Evolutionary conservation across 2,329 filamentous ascomycete genomes (phyloP).

Genomic region (Alternaria viburni): DNA sequence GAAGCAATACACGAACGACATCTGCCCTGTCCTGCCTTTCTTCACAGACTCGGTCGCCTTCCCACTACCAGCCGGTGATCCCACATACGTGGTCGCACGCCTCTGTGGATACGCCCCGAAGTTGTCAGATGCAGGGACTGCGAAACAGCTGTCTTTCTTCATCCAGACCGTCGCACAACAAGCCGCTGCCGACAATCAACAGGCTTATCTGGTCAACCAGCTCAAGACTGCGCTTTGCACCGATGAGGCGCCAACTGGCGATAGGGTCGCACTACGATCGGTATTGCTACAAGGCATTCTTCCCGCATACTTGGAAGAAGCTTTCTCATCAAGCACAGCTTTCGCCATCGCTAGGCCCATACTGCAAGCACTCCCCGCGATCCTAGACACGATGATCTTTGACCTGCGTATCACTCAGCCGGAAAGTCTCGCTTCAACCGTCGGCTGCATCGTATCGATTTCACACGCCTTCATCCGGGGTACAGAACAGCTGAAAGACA

Average conservation of each 20-base stretch:
- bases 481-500: slow-evolving; percentile 45
- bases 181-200: slow-evolving; percentile 64
- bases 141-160: slow-evolving; percentile 64
- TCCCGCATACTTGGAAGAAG: slow-evolving; percentile 61
- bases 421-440: slow-evolving; percentile 46
- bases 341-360: slow-evolving; percentile 62
- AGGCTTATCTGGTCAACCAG: slow-evolving; percentile 62
- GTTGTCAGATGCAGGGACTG: slow-evolving; percentile 55
- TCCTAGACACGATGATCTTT: slow-evolving; percentile 54
- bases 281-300: slow-evolving; percentile 62
- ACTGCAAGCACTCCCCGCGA: slow-evolving; percentile 54
- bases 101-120: slow-evolving; percentile 65
- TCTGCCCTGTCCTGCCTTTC: slow-evolving; percentile 63
- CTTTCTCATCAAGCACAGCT: slow-evolving; percentile 53
- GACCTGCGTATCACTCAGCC: slow-evolving; percentile 53
- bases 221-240: slow-evolving; percentile 58
- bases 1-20: slow-evolving; percentile 66
- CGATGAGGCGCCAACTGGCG: slow-evolving; percentile 51
- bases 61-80: slow-evolving; percentile 65
- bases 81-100: slow-evolving; percentile 67
- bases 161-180: slow-evolving; percentile 65
- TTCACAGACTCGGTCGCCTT: slow-evolving; percentile 67
- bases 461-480: slow-evolving; percentile 49
- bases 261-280: slow-evolving; percentile 55
- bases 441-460: slow-evolving; percentile 47